Conservation (phyloP, 1,139 yeast genomes). For the Saccharomyces hybrid region DNA sequence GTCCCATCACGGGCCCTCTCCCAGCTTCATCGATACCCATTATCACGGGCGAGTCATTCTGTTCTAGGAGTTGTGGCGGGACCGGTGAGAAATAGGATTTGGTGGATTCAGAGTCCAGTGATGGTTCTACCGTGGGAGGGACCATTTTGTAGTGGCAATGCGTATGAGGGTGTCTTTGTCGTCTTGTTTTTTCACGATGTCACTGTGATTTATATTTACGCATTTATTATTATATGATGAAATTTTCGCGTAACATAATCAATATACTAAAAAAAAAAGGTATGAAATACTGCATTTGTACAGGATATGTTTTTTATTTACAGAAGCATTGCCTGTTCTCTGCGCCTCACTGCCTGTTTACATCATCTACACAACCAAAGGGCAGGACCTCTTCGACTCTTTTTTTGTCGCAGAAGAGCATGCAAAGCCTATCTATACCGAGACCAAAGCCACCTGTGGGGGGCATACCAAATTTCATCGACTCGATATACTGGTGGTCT, state of each 20-base stretch:
- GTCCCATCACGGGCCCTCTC: conserved; percentile 93
- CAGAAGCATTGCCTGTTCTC: not conserved
- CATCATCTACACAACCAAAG: conserved; percentile 77
- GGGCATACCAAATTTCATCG: conserved; percentile 89
- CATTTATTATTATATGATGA: too few relatives aligned
- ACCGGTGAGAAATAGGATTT: conserved; percentile 35
- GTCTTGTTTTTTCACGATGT: too few relatives aligned
- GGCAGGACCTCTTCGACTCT: conserved; percentile 76
- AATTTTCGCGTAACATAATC: too few relatives aligned
- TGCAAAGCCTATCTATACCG: conserved; percentile 82
- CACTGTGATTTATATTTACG: too few relatives aligned
- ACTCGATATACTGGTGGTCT: conserved; percentile 61
- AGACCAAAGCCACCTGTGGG: conserved; percentile 99
- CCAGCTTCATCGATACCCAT: conserved; percentile 98
- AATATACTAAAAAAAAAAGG: too few relatives aligned
- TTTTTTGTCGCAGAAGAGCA: conserved; percentile 59
- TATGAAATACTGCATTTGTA: too few relatives aligned
- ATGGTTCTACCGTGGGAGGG: conserved; percentile 27
- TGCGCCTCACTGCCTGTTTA: conserved; percentile 42
- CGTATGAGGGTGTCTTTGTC: too few relatives aligned
- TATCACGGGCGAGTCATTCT: conserved; percentile 34
- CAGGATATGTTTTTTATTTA: not conserved
- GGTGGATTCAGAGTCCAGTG: conserved; percentile 22
- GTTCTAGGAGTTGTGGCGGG: conserved; percentile 18
- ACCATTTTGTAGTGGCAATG: conserved; percentile 2